Evolutionary conservation across 352 stramenopile species (phyloP).

Genomic region (Phytophthora sp.): DNA sequence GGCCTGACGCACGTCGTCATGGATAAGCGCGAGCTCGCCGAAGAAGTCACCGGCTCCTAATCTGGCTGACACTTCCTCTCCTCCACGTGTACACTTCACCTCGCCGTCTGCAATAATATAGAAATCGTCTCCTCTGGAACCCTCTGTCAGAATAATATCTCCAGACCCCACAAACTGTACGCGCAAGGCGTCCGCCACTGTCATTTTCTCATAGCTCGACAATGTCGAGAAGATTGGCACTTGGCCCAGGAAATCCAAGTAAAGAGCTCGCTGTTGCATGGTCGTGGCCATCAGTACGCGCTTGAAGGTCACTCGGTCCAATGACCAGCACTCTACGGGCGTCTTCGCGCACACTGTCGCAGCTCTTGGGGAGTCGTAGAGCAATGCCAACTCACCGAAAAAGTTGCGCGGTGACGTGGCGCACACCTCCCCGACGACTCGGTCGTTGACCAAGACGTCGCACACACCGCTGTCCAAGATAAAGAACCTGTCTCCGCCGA

Average conservation of each 20-base stretch:
- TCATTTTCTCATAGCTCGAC: constrained; percentile 76
- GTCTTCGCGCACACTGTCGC: constrained; percentile 81
- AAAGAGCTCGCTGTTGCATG: constrained; percentile 66
- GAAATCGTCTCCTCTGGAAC: constrained; percentile 74
- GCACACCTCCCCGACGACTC: constrained; percentile 64
- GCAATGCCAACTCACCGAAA: constrained; percentile 94
- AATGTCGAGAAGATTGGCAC: constrained; percentile 81
- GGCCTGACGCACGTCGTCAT: constrained; percentile 85
- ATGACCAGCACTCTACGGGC: constrained; percentile 84
- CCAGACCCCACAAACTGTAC: constrained; percentile 55
- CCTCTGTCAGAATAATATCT: constrained; percentile 56
- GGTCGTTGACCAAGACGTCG: constrained; percentile 63
- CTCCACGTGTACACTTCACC: constrained; percentile 65
- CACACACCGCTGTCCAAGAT: constrained; percentile 91
- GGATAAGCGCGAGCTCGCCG: constrained; percentile 90
- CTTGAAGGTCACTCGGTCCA: constrained; percentile 85
- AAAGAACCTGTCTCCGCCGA: constrained; percentile 90
- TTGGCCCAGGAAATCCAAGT: constrained; percentile 65
- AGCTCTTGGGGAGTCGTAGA: constrained; percentile 91
- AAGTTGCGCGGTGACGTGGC: constrained; percentile 65
- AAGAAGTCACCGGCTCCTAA: constrained; percentile 72
- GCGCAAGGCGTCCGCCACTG: constrained; percentile 72
- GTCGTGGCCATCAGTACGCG: constrained; percentile 71
- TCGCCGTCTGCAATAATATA: constrained; percentile 83
- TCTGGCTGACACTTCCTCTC: constrained; percentile 62